These are phyloP conservation scores for Viola pubescens DNA, from an alignment of 441 rosid species.

Conservation along the genomic window DNA sequence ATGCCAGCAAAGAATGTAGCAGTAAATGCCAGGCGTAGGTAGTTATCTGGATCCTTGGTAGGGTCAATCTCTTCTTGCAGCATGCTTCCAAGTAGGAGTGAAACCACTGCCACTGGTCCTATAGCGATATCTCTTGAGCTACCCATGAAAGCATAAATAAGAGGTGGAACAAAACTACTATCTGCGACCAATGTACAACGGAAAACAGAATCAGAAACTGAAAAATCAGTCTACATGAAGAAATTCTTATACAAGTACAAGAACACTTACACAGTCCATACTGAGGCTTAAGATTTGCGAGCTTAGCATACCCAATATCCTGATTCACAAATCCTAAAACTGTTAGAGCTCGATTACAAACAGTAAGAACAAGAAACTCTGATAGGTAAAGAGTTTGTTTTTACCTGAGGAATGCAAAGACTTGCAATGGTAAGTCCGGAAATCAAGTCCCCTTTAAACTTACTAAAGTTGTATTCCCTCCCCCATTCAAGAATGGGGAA, in stretches of 20 bases:
- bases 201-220: background rate
- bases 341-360: background rate
- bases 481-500: slow-evolving; percentile 64
- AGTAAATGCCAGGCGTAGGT: slow-evolving; percentile 71
- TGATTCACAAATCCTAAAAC: background rate
- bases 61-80: slow-evolving; percentile 49
- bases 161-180: slow-evolving; percentile 69
- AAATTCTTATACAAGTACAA: background rate
- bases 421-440: slow-evolving; percentile 77
- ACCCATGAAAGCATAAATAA: slow-evolving; percentile 67
- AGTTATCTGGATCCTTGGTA: slow-evolving; percentile 45
- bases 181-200: slow-evolving; percentile 24
- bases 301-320: slow-evolving; percentile 46
- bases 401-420: slow-evolving; percentile 77
- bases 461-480: slow-evolving; percentile 46
- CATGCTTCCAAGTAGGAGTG: slow-evolving; percentile 60
- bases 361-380: background rate
- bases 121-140: slow-evolving; percentile 70
- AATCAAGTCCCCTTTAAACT: slow-evolving; percentile 56
- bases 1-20: slow-evolving; percentile 72
- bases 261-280: slow-evolving; percentile 60
- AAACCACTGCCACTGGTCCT: slow-evolving; percentile 65
- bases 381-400: slow-evolving; percentile 10
- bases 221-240: background rate
- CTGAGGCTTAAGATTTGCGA: slow-evolving; percentile 70